These are phyloP conservation scores for Rubia occidens DNA, from an alignment of 305 asterid genomes.

Conservation along the genomic window DNA sequence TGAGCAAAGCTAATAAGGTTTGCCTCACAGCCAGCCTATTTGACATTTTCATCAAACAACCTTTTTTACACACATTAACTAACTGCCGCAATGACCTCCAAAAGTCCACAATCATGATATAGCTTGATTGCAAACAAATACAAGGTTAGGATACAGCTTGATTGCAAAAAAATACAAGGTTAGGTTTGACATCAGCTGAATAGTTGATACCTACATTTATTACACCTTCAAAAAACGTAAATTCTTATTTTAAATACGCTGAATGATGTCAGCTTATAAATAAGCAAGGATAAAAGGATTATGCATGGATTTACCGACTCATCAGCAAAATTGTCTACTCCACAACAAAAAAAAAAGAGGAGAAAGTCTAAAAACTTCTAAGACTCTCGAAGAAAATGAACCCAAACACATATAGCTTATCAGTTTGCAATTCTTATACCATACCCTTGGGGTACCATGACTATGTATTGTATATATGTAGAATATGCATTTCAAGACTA, in stretches of 20 bases:
- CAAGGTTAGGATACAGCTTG: too few relatives aligned
- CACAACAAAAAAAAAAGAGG: not conserved
- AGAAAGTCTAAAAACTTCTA: not conserved
- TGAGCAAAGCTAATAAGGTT: not conserved
- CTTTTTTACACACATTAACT: not conserved
- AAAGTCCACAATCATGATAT: not conserved
- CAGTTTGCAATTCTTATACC: not conserved
- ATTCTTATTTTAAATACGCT: too few relatives aligned
- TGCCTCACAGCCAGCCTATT: not conserved
- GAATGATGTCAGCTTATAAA: not conserved
- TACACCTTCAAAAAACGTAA: not conserved
- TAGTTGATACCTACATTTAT: not conserved
- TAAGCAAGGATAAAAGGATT: not conserved
- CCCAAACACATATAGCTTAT: not conserved
- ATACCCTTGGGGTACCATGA: too few relatives aligned
- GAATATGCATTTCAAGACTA: too few relatives aligned
- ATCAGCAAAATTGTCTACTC: not conserved
- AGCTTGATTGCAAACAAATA: too few relatives aligned
- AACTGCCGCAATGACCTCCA: constrained; percentile 2
- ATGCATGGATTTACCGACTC: not conserved
- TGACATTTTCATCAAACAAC: not conserved
- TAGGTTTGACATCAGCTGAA: not conserved
- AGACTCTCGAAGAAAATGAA: not conserved
- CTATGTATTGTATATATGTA: too few relatives aligned
- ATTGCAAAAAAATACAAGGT: not conserved